Conservation (phyloP, 1,284 basidiomycete species). For the Boletus sp. region DNA sequence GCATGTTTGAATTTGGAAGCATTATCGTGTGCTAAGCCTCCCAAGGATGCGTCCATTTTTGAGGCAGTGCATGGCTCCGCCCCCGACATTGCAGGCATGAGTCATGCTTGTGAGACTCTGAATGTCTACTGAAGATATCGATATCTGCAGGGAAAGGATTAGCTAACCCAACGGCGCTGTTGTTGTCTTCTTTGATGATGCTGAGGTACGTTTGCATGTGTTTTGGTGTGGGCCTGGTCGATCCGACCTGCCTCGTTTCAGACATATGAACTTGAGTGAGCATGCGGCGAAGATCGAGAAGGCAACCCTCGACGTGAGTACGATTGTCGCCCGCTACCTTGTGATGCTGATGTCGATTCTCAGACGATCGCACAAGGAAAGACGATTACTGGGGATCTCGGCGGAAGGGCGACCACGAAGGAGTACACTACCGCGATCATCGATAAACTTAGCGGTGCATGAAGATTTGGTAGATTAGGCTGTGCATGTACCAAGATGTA, state of each 20-base stretch:
- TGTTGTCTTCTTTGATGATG: constrained; percentile 98
- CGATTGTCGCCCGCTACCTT: constrained; percentile 24
- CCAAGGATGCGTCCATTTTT: constrained; percentile 96
- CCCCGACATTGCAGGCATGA: constrained; percentile 79
- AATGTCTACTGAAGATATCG: constrained; percentile 25
- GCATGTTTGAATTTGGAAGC: constrained; percentile 32
- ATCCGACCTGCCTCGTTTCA: constrained; percentile 42
- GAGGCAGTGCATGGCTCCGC: constrained; percentile 99
- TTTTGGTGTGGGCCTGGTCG: constrained; percentile 20
- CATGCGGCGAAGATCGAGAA: constrained; percentile 92
- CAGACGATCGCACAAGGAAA: constrained; percentile 97
- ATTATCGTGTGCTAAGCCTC: constrained; percentile 20
- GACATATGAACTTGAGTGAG: constrained; percentile 93
- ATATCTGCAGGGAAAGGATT: constrained; percentile 80
- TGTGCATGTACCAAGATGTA: constrained; percentile 10
- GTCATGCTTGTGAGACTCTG: neutral
- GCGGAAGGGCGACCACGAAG: constrained; percentile 85
- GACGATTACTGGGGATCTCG: constrained; percentile 90
- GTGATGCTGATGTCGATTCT: constrained; percentile 25
- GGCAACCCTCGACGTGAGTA: constrained; percentile 80
- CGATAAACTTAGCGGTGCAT: constrained; percentile 60
- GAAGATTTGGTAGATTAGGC: constrained; percentile 22
- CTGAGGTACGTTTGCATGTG: constrained; percentile 61
- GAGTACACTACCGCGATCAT: constrained; percentile 92
- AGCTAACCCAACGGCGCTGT: constrained; percentile 97